Base-by-base conservation (phyloP, 345 rosid genomes). In the Populus tremula region DNA sequence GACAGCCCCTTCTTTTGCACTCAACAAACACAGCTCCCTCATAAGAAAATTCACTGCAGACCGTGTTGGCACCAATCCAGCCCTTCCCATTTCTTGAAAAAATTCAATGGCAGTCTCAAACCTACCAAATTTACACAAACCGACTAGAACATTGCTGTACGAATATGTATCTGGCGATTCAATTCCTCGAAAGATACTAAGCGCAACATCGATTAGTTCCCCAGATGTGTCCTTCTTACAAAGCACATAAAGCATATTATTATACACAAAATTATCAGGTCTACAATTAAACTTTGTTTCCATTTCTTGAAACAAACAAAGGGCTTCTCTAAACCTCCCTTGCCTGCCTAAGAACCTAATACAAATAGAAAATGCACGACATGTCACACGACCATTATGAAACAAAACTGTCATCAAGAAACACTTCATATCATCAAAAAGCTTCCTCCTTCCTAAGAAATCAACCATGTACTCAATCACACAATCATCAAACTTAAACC, bases 371-470 rank as follows among this genome's bases (percentile, higher is more conserved):
- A 84, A 72, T 1, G 81, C 78, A 43, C 83, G 76, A 36, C 81
- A 70, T 12, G 87, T 79, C 65, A 81, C 74, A 45, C 68, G 29
- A 29, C 80, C 81, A 25, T 73, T 73, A 20, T 73, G 71, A 64
- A 75, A 65, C 71, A 74, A 76, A 66, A 73, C 33, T 11, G 87
- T 69, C 7, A 78, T 25, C 75, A 81, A 76, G 21, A 84, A 39
- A 56, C 76, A 71, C 71, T 81, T 81, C 73, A 84, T 78, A 70
- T 84, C 87, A 61, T 84, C 84, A 70, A 84, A 84, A 29, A 84
- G 87, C 81, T 81, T 84, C 78, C 87, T 84, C 76, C 84, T 84
- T 1, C 86, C 76, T 45, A 84, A 64, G 74, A 84, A 84, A 80
- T 84, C 86, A 68, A 73, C 84, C 70, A 78, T 72, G 70, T 80